A percentile compares a stretch with the other conserved stretches of the same genome.
Conservation (phyloP, 73 alveolate species). For the Blepharisma japonicum region DNA sequence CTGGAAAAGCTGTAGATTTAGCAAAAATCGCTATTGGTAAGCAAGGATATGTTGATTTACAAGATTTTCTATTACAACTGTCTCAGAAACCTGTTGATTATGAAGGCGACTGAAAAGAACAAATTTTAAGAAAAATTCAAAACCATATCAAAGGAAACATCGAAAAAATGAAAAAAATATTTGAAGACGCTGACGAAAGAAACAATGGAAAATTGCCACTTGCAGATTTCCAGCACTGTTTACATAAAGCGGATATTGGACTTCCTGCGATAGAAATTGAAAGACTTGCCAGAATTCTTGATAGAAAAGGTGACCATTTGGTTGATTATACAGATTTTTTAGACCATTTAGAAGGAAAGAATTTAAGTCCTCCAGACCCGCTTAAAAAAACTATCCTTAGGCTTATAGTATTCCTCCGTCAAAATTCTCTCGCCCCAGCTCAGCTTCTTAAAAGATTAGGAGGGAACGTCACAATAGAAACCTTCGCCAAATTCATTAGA, state of each 20-base stretch:
- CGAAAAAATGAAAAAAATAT: neutral
- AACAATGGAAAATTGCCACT: slow-evolving; percentile 17
- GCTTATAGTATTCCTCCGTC: neutral
- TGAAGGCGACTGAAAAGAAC: slow-evolving; percentile 24
- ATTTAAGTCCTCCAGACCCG: neutral
- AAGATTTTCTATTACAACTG: neutral
- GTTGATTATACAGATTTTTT: slow-evolving; percentile 1
- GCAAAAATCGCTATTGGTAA: slow-evolving; percentile 22
- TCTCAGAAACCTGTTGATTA: slow-evolving; percentile 22
- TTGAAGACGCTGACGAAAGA: slow-evolving; percentile 18
- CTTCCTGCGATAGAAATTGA: neutral
- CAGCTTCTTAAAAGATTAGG: neutral
- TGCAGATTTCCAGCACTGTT: slow-evolving; percentile 1
- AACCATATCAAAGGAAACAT: slow-evolving; percentile 19
- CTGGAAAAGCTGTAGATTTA: slow-evolving; percentile 14
- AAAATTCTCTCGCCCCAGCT: neutral
- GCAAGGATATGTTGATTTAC: slow-evolving; percentile 9
- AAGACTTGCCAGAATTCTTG: slow-evolving; percentile 3
- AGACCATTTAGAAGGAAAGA: neutral
- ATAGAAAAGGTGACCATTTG: neutral
- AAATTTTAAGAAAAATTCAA: slow-evolving; percentile 18
- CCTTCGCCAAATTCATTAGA: neutral
- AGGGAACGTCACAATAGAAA: neutral
- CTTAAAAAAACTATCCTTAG: neutral
- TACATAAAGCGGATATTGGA: neutral